Base-by-base conservation (phyloP, 768 basidiomycete species). In the Coprinopsis strossmayeri region DNA sequence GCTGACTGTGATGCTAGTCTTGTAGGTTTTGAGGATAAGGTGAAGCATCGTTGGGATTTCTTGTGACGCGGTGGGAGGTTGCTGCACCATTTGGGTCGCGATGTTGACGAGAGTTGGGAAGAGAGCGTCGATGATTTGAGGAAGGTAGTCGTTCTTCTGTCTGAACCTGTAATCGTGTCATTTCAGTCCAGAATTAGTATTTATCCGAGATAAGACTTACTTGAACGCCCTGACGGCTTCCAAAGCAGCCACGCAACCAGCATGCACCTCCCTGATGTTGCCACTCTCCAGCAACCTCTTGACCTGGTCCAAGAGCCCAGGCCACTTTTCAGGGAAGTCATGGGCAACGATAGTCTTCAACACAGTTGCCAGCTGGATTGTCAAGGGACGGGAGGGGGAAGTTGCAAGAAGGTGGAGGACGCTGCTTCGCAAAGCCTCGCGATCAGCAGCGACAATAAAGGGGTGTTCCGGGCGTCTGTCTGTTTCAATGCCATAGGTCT, bases 11-110 rank as follows among this genome's bases (percentile, higher is more conserved):
- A 90, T 87, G 41, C 82, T 84, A 0, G 82, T 84, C 59, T 82
- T 87, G 73, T 95, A 95, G 0, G 87, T 76, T 60, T 95, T 94
- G 52, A 93, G 72, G 50, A 94, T 87, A 45, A 91, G 74, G 58
- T 93, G 91, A 25, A 94, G 72, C 72, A 93, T 84, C 1, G 81
- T 76, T 1, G 90, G 90, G 45, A 87, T 84, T 50, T 91, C 90
- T 41, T 83, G 79, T 10, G 76, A 70, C n/a, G 70, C 68, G 28
- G 69, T 73, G 2, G 82, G 83, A 0, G 81, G 81, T 7, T 78
- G 73, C 37, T 77, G 70, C 40, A 90, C 68, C 69, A 93, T 79
- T 54, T 81, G 73, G 0, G 73, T 69, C 15, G 84, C 91, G 54
- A 94, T 81, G n/a, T 68, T 70, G 41, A 86, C 86, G 35, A 93